Percentiles rank a stretch among this genome's conserved stretches.
Conservation (phyloP, 192 early-diverging fungal genomes). For the Anaeromyces robustus region DNA sequence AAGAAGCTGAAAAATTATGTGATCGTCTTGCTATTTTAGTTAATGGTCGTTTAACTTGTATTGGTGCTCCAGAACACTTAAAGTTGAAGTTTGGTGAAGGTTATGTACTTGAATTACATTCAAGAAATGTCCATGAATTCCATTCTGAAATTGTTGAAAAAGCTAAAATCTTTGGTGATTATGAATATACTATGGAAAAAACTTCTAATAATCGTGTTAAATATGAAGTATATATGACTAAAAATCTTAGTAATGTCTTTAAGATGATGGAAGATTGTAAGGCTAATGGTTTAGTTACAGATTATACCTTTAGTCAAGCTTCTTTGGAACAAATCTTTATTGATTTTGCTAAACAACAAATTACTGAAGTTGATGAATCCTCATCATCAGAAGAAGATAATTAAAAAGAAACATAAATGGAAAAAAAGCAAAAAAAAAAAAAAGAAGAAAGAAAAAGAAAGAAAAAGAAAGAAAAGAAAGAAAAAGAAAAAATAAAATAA, state of each 20-base stretch:
- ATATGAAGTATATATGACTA: background rate
- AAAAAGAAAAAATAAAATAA: no score
- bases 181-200: background rate
- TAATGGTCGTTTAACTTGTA: background rate
- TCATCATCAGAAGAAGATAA: background rate
- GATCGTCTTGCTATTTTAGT: background rate
- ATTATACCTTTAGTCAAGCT: constrained; percentile 41
- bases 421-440: no score
- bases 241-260: constrained; percentile 22
- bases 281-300: constrained; percentile 14
- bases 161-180: background rate
- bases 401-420: no score
- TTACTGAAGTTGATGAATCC: no score
- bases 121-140: background rate
- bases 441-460: no score
- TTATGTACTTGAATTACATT: background rate
- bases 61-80: background rate
- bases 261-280: constrained; percentile 19
- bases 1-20: background rate
- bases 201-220: background rate
- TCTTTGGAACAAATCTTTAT: constrained; percentile 45
- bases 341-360: constrained; percentile 33
- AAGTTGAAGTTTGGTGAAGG: background rate
- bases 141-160: background rate
- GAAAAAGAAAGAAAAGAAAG: no score